Evolutionary conservation across 176 grass and related monocot genomes (phyloP).

Genomic region (Musa troglodytarum): DNA sequence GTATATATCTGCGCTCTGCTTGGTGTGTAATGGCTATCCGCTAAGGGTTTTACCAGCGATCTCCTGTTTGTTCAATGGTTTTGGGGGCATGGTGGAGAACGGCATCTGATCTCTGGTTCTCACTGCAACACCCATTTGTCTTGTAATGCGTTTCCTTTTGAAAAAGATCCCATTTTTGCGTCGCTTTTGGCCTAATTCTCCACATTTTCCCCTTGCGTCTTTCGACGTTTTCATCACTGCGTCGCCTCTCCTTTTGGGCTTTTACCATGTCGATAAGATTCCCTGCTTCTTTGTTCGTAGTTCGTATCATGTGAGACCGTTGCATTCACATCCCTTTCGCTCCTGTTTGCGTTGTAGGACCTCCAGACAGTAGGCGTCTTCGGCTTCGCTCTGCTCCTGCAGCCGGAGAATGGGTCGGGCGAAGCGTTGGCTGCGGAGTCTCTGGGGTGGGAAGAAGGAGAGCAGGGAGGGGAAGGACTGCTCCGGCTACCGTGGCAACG

Average conservation of each 20-base stretch:
- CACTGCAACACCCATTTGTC: constrained; percentile 30
- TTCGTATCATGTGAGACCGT: neutral
- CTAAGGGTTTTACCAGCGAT: neutral
- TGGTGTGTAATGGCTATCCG: constrained; percentile 12
- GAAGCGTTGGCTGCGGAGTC: constrained; percentile 53
- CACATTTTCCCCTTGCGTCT: neutral
- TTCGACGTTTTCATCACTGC: constrained; percentile 1
- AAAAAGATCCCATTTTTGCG: constrained; percentile 9
- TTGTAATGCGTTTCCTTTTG: constrained; percentile 20
- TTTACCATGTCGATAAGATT: constrained; percentile 4
- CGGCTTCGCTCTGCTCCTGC: neutral
- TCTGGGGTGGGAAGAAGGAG: constrained; percentile 58
- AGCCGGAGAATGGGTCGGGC: constrained; percentile 63
- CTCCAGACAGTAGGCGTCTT: neutral
- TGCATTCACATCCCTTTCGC: neutral
- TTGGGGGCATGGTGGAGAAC: neutral
- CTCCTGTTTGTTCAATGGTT: neutral
- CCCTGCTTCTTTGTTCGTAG: neutral
- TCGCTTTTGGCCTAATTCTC: neutral
- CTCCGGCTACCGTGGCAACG: neutral
- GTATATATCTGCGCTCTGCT: neutral
- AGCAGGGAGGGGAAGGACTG: constrained; percentile 23
- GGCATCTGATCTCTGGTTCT: neutral
- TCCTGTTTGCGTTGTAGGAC: neutral
- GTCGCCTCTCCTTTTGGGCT: neutral